A percentile compares a stretch with the other conserved stretches of the same genome.
Conservation (phyloP, 352 stramenopile species). For the Pythium phragmitis region DNA sequence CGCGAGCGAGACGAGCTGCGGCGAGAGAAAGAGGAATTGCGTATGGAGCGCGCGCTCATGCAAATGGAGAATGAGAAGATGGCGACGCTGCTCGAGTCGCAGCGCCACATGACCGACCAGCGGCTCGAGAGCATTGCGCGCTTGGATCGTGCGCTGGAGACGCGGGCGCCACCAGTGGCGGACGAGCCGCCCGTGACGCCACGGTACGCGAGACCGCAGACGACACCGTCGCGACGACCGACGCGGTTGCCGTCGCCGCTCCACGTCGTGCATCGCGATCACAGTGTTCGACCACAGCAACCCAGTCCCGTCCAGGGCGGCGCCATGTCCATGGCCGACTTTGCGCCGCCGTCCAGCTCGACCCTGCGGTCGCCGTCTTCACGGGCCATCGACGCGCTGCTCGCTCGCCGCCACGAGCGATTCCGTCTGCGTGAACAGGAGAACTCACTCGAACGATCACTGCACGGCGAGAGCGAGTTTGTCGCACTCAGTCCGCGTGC, state of each 20-base stretch:
- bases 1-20: constrained; percentile 67
- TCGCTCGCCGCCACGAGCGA: constrained; percentile 40
- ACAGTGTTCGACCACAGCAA: constrained; percentile 11
- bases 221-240: not conserved
- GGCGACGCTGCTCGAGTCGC: constrained; percentile 54
- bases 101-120: constrained; percentile 58
- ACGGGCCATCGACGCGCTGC: constrained; percentile 37
- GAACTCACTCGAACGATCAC: constrained; percentile 52
- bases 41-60: constrained; percentile 56
- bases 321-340: constrained; percentile 71
- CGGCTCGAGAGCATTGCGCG: constrained; percentile 34
- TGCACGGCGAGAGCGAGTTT: constrained; percentile 71
- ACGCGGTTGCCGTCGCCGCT: constrained; percentile 20
- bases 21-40: constrained; percentile 71
- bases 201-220: constrained; percentile 1
- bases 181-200: not conserved
- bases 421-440: constrained; percentile 34
- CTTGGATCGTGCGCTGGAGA: constrained; percentile 18
- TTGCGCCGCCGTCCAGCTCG: constrained; percentile 28
- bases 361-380: constrained; percentile 25
- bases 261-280: constrained; percentile 14
- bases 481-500: constrained; percentile 36
- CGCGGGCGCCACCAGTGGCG: not conserved
- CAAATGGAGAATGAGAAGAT: constrained; percentile 81
- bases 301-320: constrained; percentile 32